Base-by-base conservation (phyloP, 2,329 filamentous ascomycete species). In the Dactylonectria macrodidyma region DNA sequence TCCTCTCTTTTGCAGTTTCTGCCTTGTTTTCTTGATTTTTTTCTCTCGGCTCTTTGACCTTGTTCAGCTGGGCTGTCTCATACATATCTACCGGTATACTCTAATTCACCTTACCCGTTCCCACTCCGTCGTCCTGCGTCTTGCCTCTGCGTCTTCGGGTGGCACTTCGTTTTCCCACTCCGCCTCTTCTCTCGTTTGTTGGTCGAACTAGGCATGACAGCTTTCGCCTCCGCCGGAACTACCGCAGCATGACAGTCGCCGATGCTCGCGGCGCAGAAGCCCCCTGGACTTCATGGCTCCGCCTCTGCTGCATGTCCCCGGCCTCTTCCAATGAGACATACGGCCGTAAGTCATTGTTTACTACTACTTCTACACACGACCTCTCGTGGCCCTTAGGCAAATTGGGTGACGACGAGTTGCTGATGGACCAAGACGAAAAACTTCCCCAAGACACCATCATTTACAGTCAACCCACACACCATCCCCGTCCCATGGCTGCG, bases 221-320 rank as follows among this genome's bases (percentile, higher is more conserved):
- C 65, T 63, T 61, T 71, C 56, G 60, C 59, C 56, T 59, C 52
- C 48, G 36, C 33, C 59, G 64, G 64, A 57, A 66, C 61, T 62
- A 65, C 70, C 65, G 64, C 77, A 80, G 75, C 69, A 85, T 85
- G 83, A 84, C 80, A 77, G 71, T 76, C 72, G 77, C 82, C 76
- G 81, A 78, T 78, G 80, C 79, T 75, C 81, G 84, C 75, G 77
- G 84, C 70, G 76, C 78, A 76, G 81, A 81, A 75, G 78, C 72
- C 62, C 52, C 80, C 52, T 82, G 81, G 75, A 74, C 81, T 67
- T 84, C 84, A 68, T 88, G 85, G 84, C 80, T 87, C 67, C 79
- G 81, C 65, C 79, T 81, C 64, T 87, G 86, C 75, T 87, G 85
- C 75, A 75, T 77, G 69, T 81, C 83, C 69, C 74, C 81, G 68